A percentile compares a stretch with the other conserved stretches of the same genome.
phyloP scores from a whole-genome alignment of 768 basidiomycete species.

The Serendipita sp. region DNA sequence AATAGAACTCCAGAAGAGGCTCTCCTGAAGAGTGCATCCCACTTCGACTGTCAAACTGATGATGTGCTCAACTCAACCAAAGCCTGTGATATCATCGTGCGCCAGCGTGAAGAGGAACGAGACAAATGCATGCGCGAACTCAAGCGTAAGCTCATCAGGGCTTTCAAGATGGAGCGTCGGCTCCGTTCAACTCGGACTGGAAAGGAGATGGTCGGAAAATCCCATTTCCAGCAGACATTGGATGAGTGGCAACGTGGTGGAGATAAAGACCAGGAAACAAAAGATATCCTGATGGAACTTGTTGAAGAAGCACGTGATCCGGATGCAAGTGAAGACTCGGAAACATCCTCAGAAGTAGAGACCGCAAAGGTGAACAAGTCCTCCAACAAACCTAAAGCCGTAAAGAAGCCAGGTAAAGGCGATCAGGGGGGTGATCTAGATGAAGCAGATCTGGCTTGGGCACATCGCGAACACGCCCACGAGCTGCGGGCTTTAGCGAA shows the following conservation, averaged over 20 bases:
- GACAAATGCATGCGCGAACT: conserved; percentile 66
- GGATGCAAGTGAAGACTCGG: conserved; percentile 17
- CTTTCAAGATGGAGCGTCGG: conserved; percentile 41
- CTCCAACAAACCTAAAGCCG: conserved; percentile 4
- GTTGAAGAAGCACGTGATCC: conserved; percentile 42
- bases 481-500: conserved; percentile 69
- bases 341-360: conserved; percentile 1
- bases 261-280: conserved; percentile 47
- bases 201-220: neutral
- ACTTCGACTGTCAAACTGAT: conserved; percentile 65
- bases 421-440: conserved; percentile 36
- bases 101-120: conserved; percentile 63
- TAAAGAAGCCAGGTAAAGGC: conserved; percentile 13
- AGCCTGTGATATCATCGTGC: conserved; percentile 82
- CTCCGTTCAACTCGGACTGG: neutral
- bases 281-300: conserved; percentile 38
- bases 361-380: conserved; percentile 19
- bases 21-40: conserved; percentile 85
- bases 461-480: conserved; percentile 75
- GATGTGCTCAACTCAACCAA: conserved; percentile 51
- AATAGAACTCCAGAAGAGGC: conserved; percentile 77
- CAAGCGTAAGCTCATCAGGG: conserved; percentile 43
- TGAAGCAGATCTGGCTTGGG: conserved; percentile 52
- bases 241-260: conserved; percentile 40
- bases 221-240: neutral